Conservation (phyloP, 1,284 basidiomycete genomes). For the Inonotus obliquus region DNA sequence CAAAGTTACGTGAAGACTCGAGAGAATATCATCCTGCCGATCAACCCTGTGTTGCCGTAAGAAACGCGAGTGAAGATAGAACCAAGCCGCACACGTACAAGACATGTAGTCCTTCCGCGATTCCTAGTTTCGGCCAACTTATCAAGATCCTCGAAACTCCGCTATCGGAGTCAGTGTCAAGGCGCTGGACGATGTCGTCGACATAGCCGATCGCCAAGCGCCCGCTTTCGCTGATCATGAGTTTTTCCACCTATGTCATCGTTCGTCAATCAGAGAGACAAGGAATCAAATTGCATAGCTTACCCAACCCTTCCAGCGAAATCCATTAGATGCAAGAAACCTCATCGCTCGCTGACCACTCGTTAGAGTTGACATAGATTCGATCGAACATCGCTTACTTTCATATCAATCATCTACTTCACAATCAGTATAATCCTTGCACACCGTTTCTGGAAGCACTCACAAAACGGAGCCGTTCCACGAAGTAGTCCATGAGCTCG, state of each 20-base stretch:
- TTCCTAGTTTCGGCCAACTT: constrained; percentile 6
- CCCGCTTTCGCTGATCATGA: constrained; percentile 7
- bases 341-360: background rate
- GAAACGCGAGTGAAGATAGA: background rate
- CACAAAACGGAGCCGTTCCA: constrained; percentile 2
- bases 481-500: background rate
- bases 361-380: background rate
- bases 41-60: background rate
- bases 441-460: background rate
- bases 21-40: background rate
- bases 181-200: background rate
- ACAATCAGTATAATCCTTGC: background rate
- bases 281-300: background rate
- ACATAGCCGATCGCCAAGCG: constrained; percentile 3
- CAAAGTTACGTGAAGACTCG: background rate
- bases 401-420: constrained; percentile 11
- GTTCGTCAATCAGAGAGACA: background rate
- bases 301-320: constrained; percentile 8
- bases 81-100: background rate
- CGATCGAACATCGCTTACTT: background rate
- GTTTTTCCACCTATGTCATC: constrained; percentile 1
- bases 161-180: background rate
- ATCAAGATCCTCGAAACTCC: background rate
- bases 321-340: background rate
- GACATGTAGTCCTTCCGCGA: constrained; percentile 7